Evolutionary conservation across 306 rosid genomes (phyloP), one percentile per base, ranked within the genome.

Genomic region (Lathyrus aphaca): DNA sequence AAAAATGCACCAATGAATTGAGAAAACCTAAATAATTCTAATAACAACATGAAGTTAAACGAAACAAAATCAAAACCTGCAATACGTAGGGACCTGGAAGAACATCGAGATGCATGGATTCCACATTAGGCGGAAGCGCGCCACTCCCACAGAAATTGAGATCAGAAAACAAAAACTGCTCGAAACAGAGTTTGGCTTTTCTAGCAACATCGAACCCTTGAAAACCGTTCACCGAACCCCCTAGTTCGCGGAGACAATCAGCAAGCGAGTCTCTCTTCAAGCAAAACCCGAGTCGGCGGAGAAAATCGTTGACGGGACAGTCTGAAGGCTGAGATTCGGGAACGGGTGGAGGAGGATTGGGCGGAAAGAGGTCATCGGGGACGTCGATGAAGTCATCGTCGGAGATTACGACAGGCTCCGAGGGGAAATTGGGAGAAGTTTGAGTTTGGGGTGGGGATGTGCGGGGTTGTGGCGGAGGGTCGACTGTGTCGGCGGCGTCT

Each of bases 51-150:
- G 18, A 64, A 64, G 12, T 17, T 10, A 38, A 60, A 59, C 27
- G 43, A 8, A 48, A 71, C 0, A 8, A 39, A 51, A 38, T 13
- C 12, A 29, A 10, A 11, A 90, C 98, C 97, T 90, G 97, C 78
- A 93, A 82, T 3, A 93, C 87, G 76, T 71, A 90, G 6, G 96
- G 96, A 42, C 98, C 98, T 0, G 96, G 81, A 58, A 93, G 96
- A 74, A 86, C 68, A 73, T 56, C 71, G 10, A 83, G 83, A 75
- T 93, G 98, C 86, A 93, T 84, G 38, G 89, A 82, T 63, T 77
- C 80, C 5, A 93, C 93, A 64, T 81, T 76, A 12, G 76, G 79
- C 38, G 98, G 98, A 32, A 93, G 93, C 48, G 81, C 69, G 5
- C 96, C 96, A 15, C 66, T 74, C 4, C 96, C 96, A 38, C 78